Conservation (phyloP, 176 grass and related monocot species). For the Aegilops sharonensis region DNA sequence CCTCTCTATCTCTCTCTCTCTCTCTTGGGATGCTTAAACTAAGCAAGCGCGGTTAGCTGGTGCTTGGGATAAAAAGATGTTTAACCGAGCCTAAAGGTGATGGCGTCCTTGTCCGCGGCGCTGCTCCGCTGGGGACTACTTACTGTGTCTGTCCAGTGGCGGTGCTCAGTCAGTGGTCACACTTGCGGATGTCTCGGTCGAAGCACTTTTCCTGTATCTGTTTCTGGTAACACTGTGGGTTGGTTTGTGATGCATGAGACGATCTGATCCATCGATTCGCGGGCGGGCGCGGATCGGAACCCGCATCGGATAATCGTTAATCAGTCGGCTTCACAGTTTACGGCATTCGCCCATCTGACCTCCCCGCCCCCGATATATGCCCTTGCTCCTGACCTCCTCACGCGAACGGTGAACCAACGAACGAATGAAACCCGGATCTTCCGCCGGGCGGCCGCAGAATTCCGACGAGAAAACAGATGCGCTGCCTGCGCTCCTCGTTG, state of each 20-base stretch:
- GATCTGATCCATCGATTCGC: background rate
- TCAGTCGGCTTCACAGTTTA: no score
- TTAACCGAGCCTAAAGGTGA: slow-evolving; percentile 2
- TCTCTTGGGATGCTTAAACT: slow-evolving; percentile 28
- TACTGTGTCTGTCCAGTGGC: no score
- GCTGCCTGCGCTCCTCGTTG: background rate
- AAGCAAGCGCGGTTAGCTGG: background rate
- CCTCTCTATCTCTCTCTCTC: no score
- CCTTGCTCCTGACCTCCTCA: background rate
- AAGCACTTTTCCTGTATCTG: background rate
- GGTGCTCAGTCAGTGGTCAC: background rate
- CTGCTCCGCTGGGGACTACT: background rate
- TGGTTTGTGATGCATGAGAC: no score
- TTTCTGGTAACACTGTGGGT: background rate
- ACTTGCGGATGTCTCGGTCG: background rate
- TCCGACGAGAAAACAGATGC: background rate
- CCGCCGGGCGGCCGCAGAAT: background rate
- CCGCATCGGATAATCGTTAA: background rate
- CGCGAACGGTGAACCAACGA: background rate
- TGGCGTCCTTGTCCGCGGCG: background rate
- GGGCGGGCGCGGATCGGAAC: background rate
- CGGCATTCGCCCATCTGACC: background rate
- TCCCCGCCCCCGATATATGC: background rate
- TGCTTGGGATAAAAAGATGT: background rate
- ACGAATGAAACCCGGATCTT: background rate